Evolutionary conservation across 2,329 filamentous ascomycete species (phyloP), one percentile per base, ranked within the genome.

Genomic region (Verticillium nubilum): DNA sequence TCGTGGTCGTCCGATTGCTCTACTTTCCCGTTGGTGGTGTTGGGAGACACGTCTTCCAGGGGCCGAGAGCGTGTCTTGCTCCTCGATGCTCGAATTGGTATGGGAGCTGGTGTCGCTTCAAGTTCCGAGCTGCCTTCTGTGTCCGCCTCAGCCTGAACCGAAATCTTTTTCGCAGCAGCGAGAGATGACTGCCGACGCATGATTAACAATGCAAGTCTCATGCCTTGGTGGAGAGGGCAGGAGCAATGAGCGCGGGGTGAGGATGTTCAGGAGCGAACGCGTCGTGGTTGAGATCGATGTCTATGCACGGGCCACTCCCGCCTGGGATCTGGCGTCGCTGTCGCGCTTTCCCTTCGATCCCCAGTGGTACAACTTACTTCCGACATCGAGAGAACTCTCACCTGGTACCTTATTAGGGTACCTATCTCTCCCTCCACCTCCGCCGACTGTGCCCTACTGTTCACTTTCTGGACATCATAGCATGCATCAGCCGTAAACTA

Each of bases 31-130:
- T 50, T 50, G 42, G 42, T 50, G 7, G 42, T 50, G 55, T 54
- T 35, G 62, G 35, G 57, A 5, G 57, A 63, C 61, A 61, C 55
- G 62, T 63, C 62, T 35, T 47, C 54, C 17, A 29, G 29, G 28
- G 61, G 13, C 13, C 52, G 47, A n/a, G 59, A 47, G 12, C 35
- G 59, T 29, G 28, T 19, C 26, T 35, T 35, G 58, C 6, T 47
- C 58, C n/a, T 58, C 23, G 23, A 47, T 53, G 12, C 52, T 31
- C 25, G 52, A 2, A 29, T 6, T 23, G 52, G 52, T 15, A 29
- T 28, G 13, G 52, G 25, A 19, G 25, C 25, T 17, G 25, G 25
- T 19, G 31, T 28, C 29, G 4, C 26, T 29, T 55, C 29, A 5
- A 28, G 28, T n/a, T 54, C 15, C 15, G 19, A 35, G 37, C 62